These are phyloP conservation scores for Microsporum canis DNA, from an alignment of 2,329 filamentous ascomycete species.

Conservation along the genomic window DNA sequence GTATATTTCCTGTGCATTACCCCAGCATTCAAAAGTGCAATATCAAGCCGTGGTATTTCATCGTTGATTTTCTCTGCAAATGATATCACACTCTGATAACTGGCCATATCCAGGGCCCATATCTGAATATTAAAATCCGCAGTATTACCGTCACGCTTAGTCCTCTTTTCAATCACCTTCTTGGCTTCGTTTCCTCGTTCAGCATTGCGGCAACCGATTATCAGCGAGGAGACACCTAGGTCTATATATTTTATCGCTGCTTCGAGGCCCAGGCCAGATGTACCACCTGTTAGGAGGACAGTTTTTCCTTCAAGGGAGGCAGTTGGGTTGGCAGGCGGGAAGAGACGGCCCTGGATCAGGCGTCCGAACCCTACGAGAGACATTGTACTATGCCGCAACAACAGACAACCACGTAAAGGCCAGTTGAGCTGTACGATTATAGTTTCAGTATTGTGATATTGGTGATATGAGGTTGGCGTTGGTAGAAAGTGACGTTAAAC, in stretches of 20 bases:
- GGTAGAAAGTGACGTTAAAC: neutral
- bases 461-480: neutral
- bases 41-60: conserved; percentile 33
- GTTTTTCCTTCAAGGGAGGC: conserved; percentile 36
- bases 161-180: conserved; percentile 25
- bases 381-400: neutral
- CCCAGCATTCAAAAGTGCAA: conserved; percentile 39
- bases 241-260: conserved; percentile 39
- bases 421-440: neutral
- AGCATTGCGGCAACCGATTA: conserved; percentile 37
- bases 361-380: conserved; percentile 6
- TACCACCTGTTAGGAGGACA: conserved; percentile 42
- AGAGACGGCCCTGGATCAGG: conserved; percentile 12
- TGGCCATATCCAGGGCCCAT: conserved; percentile 38
- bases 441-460: neutral
- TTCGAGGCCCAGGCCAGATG: conserved; percentile 41
- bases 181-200: conserved; percentile 36
- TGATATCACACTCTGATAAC: conserved; percentile 34
- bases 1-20: conserved; percentile 30
- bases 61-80: conserved; percentile 32
- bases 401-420: too few relatives aligned
- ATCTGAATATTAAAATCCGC: conserved; percentile 27
- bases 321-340: conserved; percentile 27
- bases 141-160: neutral
- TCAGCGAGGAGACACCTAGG: conserved; percentile 33